Percentiles rank a stretch among this genome's conserved stretches.
phyloP scores from a whole-genome alignment of 768 basidiomycete genomes.

The Lyophyllum semitale region DNA sequence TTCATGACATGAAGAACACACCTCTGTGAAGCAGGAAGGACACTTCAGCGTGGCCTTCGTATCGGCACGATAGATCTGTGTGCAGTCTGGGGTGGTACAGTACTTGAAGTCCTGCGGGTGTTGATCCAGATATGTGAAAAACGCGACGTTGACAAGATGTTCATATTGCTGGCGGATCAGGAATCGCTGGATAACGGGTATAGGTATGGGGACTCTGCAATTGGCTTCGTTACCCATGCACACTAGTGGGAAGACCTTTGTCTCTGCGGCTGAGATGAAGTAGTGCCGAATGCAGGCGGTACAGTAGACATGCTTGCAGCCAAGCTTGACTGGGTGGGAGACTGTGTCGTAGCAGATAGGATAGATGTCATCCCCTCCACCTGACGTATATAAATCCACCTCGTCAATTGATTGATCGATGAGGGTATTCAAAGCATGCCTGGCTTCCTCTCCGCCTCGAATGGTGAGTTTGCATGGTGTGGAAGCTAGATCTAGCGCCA shows the following conservation, averaged over 20 bases:
- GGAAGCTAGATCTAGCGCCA: conserved; percentile 41
- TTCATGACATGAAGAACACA: conserved; percentile 53
- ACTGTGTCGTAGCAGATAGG: conserved; percentile 56
- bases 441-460: conserved; percentile 57
- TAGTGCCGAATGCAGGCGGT: conserved; percentile 49
- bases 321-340: conserved; percentile 39
- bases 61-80: conserved; percentile 56
- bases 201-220: conserved; percentile 55
- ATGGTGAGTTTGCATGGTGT: conserved; percentile 44
- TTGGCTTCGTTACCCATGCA: conserved; percentile 63
- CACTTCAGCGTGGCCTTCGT: conserved; percentile 38
- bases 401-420: conserved; percentile 41
- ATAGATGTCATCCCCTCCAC: conserved; percentile 31
- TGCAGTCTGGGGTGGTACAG: conserved; percentile 75
- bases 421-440: conserved; percentile 44
- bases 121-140: conserved; percentile 53
- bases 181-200: conserved; percentile 52
- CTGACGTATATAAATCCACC: neutral
- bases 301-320: conserved; percentile 54
- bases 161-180: conserved; percentile 52
- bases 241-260: conserved; percentile 54
- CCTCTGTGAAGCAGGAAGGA: conserved; percentile 50
- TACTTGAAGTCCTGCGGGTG: conserved; percentile 59
- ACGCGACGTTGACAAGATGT: conserved; percentile 53
- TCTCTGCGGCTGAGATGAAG: conserved; percentile 40